phyloP scores from a whole-genome alignment of 768 basidiomycete genomes.

The Cyclocybe cylindracea region DNA sequence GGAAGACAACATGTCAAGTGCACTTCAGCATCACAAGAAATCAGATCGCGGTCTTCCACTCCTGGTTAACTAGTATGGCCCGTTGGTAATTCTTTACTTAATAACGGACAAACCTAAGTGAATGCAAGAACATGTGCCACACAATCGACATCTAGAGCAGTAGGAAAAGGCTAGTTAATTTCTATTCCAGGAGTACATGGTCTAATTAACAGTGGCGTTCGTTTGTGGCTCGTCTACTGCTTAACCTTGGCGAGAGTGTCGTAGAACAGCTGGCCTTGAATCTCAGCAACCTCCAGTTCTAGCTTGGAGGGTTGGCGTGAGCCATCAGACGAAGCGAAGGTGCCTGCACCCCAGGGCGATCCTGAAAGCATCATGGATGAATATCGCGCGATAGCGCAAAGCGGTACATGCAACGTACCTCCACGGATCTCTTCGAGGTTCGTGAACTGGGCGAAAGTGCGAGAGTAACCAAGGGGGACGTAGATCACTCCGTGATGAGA shows the following conservation, averaged over 20 bases:
- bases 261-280: constrained; percentile 62
- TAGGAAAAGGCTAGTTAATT: no score
- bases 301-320: constrained; percentile 59
- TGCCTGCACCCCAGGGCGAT: constrained; percentile 83
- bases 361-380: constrained; percentile 36
- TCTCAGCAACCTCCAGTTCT: constrained; percentile 55
- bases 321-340: constrained; percentile 55
- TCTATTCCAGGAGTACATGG: no score
- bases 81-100: no score
- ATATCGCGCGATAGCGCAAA: background rate
- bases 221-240: constrained; percentile 21
- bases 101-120: no score
- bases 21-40: no score
- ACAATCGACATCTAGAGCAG: no score
- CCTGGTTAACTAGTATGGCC: no score
- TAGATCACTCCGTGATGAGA: constrained; percentile 59
- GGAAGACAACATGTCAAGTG: no score
- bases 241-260: constrained; percentile 45
- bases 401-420: constrained; percentile 38
- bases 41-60: no score
- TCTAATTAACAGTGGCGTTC: no score
- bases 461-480: constrained; percentile 39
- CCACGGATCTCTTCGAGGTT: constrained; percentile 58
- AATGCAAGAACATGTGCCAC: no score
- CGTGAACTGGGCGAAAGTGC: constrained; percentile 28